phyloP scores from a whole-genome alignment of 2,329 filamentous ascomycete genomes.

The Polytolypa hystricis region DNA sequence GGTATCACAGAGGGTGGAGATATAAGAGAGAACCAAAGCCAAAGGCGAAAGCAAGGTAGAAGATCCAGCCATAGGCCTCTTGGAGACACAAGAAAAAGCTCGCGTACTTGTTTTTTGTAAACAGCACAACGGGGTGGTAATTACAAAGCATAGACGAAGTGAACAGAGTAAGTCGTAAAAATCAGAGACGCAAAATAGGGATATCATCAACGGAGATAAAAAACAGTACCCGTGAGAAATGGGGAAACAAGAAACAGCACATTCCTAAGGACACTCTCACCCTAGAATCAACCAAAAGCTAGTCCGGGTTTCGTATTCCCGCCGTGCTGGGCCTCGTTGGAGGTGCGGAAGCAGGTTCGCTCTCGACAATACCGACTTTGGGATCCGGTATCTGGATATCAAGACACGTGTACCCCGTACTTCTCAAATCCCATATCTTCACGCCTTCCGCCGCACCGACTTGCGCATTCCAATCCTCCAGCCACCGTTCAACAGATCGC shows the following conservation, averaged over 20 bases:
- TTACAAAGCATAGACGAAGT: too few relatives aligned
- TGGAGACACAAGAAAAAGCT: too few relatives aligned
- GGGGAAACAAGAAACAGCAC: neutral
- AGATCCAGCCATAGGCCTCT: neutral
- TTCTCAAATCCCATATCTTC: slow-evolving; percentile 64
- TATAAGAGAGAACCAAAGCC: too few relatives aligned
- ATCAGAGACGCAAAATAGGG: slow-evolving; percentile 2
- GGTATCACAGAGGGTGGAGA: too few relatives aligned
- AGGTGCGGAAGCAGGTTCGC: slow-evolving; percentile 24
- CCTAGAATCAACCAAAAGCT: slow-evolving; percentile 1
- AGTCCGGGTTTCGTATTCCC: slow-evolving; percentile 7
- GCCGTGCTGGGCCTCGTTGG: slow-evolving; percentile 23
- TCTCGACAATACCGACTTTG: slow-evolving; percentile 35
- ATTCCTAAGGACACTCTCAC: too few relatives aligned
- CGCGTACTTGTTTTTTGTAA: too few relatives aligned
- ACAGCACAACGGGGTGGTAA: too few relatives aligned
- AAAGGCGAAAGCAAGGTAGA: slow-evolving; percentile 3
- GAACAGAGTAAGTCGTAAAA: neutral
- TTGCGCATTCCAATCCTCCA: slow-evolving; percentile 76
- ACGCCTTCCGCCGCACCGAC: slow-evolving; percentile 51
- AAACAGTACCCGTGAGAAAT: too few relatives aligned
- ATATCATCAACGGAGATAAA: slow-evolving; percentile 8
- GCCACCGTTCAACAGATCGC: slow-evolving; percentile 61
- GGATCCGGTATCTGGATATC: slow-evolving; percentile 43
- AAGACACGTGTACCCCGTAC: slow-evolving; percentile 72